Percentiles rank a stretch among this genome's conserved stretches.
Conservation (phyloP, 2,329 filamentous ascomycete species). For the Alternaria angustiovoidea region DNA sequence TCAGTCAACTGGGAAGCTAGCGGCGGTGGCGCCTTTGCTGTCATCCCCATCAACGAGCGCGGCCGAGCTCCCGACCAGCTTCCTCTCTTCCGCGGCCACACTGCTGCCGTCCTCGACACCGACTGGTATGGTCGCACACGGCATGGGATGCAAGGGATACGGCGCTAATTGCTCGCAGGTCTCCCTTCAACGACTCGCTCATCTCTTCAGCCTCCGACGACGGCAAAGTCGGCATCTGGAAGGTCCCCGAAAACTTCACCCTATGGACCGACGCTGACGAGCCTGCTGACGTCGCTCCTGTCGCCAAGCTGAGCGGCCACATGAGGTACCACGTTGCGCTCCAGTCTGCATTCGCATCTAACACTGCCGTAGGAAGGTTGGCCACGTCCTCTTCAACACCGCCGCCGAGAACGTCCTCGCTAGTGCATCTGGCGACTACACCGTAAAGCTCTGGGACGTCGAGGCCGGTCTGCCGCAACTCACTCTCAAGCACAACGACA, state of each 20-base stretch:
- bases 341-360: conserved; percentile 16
- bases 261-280: conserved; percentile 85
- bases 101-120: conserved; percentile 92
- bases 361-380: conserved; percentile 77
- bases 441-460: conserved; percentile 95
- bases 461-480: conserved; percentile 77
- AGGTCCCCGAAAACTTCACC: conserved; percentile 87
- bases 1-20: conserved; percentile 98
- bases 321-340: conserved; percentile 68
- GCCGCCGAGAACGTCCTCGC: conserved; percentile 94
- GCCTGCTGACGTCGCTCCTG: conserved; percentile 79
- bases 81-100: conserved; percentile 95
- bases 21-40: conserved; percentile 95
- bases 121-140: conserved; percentile 73
- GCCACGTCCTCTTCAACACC: conserved; percentile 97
- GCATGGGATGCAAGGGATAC: neutral
- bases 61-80: conserved; percentile 92
- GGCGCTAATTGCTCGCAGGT: conserved; percentile 63
- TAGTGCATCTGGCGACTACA: conserved; percentile 93
- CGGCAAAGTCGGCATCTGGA: conserved; percentile 96
- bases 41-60: conserved; percentile 88
- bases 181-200: conserved; percentile 92
- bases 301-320: conserved; percentile 85
- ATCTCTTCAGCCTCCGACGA: conserved; percentile 96
- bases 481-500: conserved; percentile 84